These are phyloP conservation scores for Aureobasidium zeae DNA, from an alignment of 2,329 filamentous ascomycete genomes.

Conservation along the genomic window DNA sequence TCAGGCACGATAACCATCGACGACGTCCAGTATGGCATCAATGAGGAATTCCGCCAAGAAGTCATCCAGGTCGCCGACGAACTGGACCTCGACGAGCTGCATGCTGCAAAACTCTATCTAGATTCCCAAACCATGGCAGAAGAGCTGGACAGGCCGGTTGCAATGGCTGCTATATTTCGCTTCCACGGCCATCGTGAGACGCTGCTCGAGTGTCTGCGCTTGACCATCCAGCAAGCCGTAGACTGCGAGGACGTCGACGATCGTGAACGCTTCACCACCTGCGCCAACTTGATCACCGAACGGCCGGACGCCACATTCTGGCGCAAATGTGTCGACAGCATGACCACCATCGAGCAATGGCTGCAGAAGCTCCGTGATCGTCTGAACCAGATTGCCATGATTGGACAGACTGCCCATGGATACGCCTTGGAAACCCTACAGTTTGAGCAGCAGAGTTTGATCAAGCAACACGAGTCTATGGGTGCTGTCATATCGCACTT, in stretches of 20 bases:
- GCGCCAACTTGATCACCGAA: constrained; percentile 47
- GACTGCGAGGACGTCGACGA: constrained; percentile 38
- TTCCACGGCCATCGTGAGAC: constrained; percentile 82
- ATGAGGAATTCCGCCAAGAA: constrained; percentile 78
- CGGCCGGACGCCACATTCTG: constrained; percentile 46
- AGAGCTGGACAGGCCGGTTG: constrained; percentile 59
- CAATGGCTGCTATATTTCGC: constrained; percentile 72
- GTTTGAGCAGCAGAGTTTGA: constrained; percentile 69
- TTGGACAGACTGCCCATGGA: constrained; percentile 55
- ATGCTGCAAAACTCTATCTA: constrained; percentile 63
- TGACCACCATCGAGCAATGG: constrained; percentile 69
- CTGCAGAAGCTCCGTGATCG: constrained; percentile 68
- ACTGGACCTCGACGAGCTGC: constrained; percentile 79
- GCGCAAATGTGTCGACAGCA: constrained; percentile 63
- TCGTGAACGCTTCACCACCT: constrained; percentile 44
- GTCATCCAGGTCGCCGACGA: constrained; percentile 76
- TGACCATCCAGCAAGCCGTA: constrained; percentile 59
- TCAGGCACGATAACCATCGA: constrained; percentile 67
- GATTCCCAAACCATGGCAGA: constrained; percentile 61
- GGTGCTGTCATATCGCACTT: constrained; percentile 71
- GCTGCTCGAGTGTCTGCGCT: constrained; percentile 71
- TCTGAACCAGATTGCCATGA: constrained; percentile 62
- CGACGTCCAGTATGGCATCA: constrained; percentile 68
- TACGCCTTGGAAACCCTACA: constrained; percentile 70
- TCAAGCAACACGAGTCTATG: constrained; percentile 82